Base-by-base conservation (phyloP, 306 rosid genomes). In the Lathyrus oleraceus region DNA sequence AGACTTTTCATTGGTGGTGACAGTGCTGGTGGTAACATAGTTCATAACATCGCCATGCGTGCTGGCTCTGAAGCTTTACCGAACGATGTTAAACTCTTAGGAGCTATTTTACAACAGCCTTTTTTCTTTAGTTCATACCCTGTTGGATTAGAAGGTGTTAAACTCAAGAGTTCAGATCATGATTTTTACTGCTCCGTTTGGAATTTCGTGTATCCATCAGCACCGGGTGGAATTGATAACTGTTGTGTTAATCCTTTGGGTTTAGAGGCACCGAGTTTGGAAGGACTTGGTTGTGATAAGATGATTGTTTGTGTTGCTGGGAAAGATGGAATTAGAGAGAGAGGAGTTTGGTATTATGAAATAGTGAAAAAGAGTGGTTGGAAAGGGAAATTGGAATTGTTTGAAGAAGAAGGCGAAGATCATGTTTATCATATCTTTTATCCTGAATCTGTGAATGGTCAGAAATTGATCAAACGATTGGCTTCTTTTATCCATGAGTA, bases 271-370 rank as follows among this genome's bases (percentile, higher is more conserved):
- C 35, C 60, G 7, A 21, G 60, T 21, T 53, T 53, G 60, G n/a
- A 53, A 11, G 9, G 32, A 53, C 13, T 53, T 21, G 60, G 60
- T 21, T 53, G 60, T 53, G 32, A 23, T 11, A 53, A 7, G 4
- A 53, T 53, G 60, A 53, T 53, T 5, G 60, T 53, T 10, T 53
- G 60, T 53, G 60, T 53, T 21, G 60, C 60, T 53, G 60, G 60
- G 16, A 53, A 53, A 21, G 60, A 53, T 53, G 30, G 30, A 2
- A 2, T 53, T 0, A 53, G 60, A 3, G 60, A 53, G 8, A 53
- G 60, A 53, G 60, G 60, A 1, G 60, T 53, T 53, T 53, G 60
- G 60, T 53, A 53, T 21, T 53, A 53, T 53, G 60, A 53, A n/a
- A 23, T 4, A 10, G 35, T 53, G 16, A 53, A 53, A 10, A 53